Percentiles rank a stretch among this genome's conserved stretches.
phyloP scores from a whole-genome alignment of 192 early-diverging fungal genomes.

The Coemansia sp. region DNA sequence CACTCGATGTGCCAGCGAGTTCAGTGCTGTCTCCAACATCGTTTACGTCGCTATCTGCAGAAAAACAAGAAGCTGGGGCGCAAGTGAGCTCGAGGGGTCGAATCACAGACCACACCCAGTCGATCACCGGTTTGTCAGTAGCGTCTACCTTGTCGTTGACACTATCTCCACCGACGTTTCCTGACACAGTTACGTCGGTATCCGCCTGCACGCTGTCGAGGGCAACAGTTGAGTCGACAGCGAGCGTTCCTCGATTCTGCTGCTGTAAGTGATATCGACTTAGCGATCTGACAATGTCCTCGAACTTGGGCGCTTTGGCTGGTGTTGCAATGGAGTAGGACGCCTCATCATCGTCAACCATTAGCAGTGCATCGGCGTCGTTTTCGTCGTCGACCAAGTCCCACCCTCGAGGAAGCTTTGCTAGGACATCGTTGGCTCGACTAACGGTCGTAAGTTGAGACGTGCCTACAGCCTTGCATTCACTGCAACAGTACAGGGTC shows the following conservation, averaged over 20 bases:
- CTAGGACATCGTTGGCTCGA: constrained; percentile 6
- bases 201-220: not conserved
- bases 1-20: not conserved
- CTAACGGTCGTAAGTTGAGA: constrained; percentile 12
- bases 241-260: constrained; percentile 9
- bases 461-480: constrained; percentile 18
- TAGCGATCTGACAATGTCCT: constrained; percentile 14
- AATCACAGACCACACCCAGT: constrained; percentile 50
- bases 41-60: not conserved
- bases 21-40: not conserved
- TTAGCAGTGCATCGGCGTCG: constrained; percentile 27
- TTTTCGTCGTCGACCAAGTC: constrained; percentile 24
- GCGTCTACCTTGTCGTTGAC: not conserved
- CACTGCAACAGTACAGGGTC: constrained; percentile 23
- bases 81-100: constrained; percentile 47
- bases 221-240: not conserved
- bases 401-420: constrained; percentile 31
- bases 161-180: not conserved
- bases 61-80: constrained; percentile 45
- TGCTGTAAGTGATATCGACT: constrained; percentile 24
- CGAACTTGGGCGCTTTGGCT: constrained; percentile 3
- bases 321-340: not conserved
- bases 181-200: not conserved
- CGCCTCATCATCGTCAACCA: constrained; percentile 23
- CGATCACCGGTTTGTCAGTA: constrained; percentile 25